Evolutionary conservation across 169 alveolate species (phyloP), one percentile per base, ranked within the genome.

Genomic region (Theileria annulata): DNA sequence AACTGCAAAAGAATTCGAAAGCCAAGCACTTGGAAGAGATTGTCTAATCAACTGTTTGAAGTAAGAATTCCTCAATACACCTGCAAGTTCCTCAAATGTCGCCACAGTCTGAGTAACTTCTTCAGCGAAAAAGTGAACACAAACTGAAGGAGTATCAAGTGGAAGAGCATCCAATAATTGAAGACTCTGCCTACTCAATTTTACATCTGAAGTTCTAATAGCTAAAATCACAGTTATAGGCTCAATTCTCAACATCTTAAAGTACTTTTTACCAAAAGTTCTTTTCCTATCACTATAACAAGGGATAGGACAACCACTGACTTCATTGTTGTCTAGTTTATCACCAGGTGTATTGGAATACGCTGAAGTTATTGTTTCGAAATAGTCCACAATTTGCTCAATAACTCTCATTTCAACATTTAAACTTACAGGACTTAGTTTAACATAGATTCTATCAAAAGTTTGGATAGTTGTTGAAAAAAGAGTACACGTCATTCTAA

Each of bases 141-240:
- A 86, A 89, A 95, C 94, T 59, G 94, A 93, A 19, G 98, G 98
- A 10, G 98, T 93, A 74, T 95, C 98, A 49, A 95, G 79, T n/a
- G 98, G 98, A 68, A 95, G 79, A 3, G 96, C 93, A 59, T 95
- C 97, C 71, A 93, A 89, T 25, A 95, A 79, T 78, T 92, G 93
- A 91, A 95, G 74, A 25, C 94, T 92, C 49, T 88, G 92, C 59
- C 97, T 86, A 13, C 94, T 64, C 60, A 95, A 86, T 67, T 92
- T 78, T 47, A 92, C 91, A 30, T 94, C 97, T 19, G 97, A 93
- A 13, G 98, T 95, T 51, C 98, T 82, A 12, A 95, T 91, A 21
- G 98, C 91, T 60, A 93, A 90, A 17, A 92, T 91, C 48, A 95
- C 90, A 23, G 87, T 88, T 27, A 95, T 88, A 3, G 95, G 94